Conservation (phyloP, 2,329 filamentous ascomycete species). For the Trichoderma sp. region DNA sequence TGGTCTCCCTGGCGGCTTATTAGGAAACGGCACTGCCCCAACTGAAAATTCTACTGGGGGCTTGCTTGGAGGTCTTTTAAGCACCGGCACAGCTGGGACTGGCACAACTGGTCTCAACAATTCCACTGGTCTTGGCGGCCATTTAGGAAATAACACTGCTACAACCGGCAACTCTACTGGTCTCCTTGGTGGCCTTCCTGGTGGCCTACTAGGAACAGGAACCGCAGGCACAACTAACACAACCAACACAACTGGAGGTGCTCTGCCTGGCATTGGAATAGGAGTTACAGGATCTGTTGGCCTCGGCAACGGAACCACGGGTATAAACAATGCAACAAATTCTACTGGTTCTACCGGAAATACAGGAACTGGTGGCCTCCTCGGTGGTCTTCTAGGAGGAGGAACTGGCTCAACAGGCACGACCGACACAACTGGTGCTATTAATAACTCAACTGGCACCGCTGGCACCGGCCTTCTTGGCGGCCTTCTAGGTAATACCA, state of each 20-base stretch:
- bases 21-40: too few species aligned
- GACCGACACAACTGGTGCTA: not conserved
- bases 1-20: not conserved
- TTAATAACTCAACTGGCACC: not conserved
- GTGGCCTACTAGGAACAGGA: not conserved
- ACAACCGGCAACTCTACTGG: not conserved
- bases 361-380: not conserved
- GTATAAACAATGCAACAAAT: too few species aligned
- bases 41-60: too few species aligned
- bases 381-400: not conserved
- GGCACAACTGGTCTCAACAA: too few species aligned
- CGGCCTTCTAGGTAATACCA: not conserved
- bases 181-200: not conserved
- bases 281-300: too few species aligned
- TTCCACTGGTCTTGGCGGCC: not conserved
- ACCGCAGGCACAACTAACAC: not conserved
- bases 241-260: too few species aligned
- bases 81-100: not conserved
- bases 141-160: not conserved
- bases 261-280: too few species aligned
- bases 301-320: too few species aligned
- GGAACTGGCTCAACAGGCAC: not conserved
- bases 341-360: too few species aligned
- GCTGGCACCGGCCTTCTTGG: not conserved
- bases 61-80: too few species aligned